Percentiles rank a stretch among this genome's conserved stretches.
Evolutionary conservation across 1,284 basidiomycete genomes (phyloP).

Genomic region (Mycosarcoma mackinlayi): DNA sequence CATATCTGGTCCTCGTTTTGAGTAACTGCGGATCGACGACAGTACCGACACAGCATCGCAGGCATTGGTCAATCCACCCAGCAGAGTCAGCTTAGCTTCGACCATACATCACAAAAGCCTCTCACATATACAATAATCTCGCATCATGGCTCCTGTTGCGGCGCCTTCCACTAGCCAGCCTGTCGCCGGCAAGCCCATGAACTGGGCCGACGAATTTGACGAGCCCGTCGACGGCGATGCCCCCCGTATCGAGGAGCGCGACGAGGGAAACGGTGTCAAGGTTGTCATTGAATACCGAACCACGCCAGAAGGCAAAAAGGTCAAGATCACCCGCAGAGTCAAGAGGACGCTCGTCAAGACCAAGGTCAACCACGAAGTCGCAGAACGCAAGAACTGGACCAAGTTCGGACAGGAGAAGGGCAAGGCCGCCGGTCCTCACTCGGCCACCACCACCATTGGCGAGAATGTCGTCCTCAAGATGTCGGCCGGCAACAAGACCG

Average conservation of each 20-base stretch:
- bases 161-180: constrained; percentile 44
- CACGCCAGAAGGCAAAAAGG: constrained; percentile 92
- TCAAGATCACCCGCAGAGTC: constrained; percentile 88
- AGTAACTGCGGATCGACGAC: background rate
- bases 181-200: constrained; percentile 53
- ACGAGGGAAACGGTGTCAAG: constrained; percentile 89
- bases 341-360: constrained; percentile 89
- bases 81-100: background rate
- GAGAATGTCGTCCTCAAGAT: constrained; percentile 89
- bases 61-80: constrained; percentile 1
- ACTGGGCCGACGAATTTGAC: constrained; percentile 67
- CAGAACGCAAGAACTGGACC: constrained; percentile 89
- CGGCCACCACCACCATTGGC: constrained; percentile 87
- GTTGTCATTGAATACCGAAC: constrained; percentile 84
- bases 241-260: constrained; percentile 72
- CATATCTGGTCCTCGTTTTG: background rate
- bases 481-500: constrained; percentile 75
- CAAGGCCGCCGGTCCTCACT: constrained; percentile 86
- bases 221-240: constrained; percentile 50
- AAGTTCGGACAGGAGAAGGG: constrained; percentile 96
- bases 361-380: constrained; percentile 91
- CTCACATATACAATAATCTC: constrained; percentile 2
- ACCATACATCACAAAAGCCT: background rate
- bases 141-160: constrained; percentile 45
- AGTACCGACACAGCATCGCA: constrained; percentile 3